Percentiles rank a stretch among this genome's conserved stretches.
These are phyloP conservation scores for Rhodotorula sp. DNA, from an alignment of 1,284 basidiomycete genomes.

Conservation along the genomic window DNA sequence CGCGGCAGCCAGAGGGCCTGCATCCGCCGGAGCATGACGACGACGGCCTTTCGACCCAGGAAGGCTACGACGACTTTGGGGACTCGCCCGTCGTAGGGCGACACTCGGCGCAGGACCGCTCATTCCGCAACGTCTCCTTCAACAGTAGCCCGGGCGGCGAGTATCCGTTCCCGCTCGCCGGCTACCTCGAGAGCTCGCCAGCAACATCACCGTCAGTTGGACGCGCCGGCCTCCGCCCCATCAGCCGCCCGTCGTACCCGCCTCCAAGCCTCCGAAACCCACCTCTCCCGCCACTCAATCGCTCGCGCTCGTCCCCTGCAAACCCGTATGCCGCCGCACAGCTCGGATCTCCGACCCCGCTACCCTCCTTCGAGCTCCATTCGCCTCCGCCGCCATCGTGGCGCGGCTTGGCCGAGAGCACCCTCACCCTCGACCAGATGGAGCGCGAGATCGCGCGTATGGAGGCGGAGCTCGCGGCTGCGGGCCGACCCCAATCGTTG, in stretches of 20 bases:
- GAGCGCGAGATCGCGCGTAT: conserved; percentile 37
- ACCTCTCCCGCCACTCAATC: background rate
- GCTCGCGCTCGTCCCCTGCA: background rate
- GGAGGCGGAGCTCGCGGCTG: conserved; percentile 27
- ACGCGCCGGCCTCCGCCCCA: background rate
- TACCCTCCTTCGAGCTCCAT: background rate
- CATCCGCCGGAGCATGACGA: background rate
- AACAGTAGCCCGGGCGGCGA: conserved; percentile 1
- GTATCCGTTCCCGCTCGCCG: conserved; percentile 19
- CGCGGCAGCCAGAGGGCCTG: background rate
- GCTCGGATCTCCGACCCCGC: background rate
- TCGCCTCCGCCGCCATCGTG: too few relatives aligned
- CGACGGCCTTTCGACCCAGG: background rate
- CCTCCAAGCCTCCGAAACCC: background rate
- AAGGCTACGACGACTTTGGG: background rate
- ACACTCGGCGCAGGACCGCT: conserved; percentile 1
- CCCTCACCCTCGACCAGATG: conserved; percentile 38
- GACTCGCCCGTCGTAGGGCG: background rate
- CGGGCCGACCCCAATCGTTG: conserved; percentile 4
- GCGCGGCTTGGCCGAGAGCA: background rate
- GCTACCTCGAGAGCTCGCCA: conserved; percentile 17
- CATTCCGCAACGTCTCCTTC: background rate
- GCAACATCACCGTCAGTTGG: background rate
- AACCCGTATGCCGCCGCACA: background rate
- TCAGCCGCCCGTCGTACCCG: too few relatives aligned